These are phyloP conservation scores for Trypanosoma platydactyli DNA, from an alignment of 208 protist genomes.

Conservation along the genomic window DNA sequence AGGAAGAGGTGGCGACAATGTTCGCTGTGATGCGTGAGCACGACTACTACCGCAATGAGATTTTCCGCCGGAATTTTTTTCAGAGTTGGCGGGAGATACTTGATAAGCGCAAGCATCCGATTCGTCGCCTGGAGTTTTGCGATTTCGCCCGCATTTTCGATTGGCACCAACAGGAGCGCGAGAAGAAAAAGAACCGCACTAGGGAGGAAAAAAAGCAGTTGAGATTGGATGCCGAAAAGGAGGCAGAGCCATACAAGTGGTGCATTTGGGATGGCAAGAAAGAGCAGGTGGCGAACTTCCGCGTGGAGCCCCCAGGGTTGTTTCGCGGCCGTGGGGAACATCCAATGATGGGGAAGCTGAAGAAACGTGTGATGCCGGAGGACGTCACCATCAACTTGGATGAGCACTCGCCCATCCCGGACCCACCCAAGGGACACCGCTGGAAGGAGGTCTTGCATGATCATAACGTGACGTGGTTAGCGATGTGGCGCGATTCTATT, in stretches of 20 bases:
- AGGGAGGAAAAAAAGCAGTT: constrained; percentile 94
- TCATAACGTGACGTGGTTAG: constrained; percentile 97
- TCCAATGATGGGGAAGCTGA: constrained; percentile 95
- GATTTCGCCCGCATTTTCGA: constrained; percentile 97
- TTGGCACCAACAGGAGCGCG: constrained; percentile 86
- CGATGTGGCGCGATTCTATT: constrained; percentile 97
- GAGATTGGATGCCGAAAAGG: constrained; percentile 78
- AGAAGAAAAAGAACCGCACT: constrained; percentile 82
- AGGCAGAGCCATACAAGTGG: constrained; percentile 90
- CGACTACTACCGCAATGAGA: constrained; percentile 94
- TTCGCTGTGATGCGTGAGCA: constrained; percentile 94
- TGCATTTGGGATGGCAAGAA: constrained; percentile 94
- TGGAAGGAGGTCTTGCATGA: constrained; percentile 95
- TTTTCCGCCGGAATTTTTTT: constrained; percentile 99
- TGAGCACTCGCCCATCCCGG: constrained; percentile 75
- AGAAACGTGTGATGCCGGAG: constrained; percentile 95
- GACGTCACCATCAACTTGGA: constrained; percentile 99
- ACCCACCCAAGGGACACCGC: constrained; percentile 91
- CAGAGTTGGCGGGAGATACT: constrained; percentile 91
- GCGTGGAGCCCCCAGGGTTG: constrained; percentile 97
- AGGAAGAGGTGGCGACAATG: constrained; percentile 99
- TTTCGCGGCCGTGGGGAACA: constrained; percentile 98
- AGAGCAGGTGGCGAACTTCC: constrained; percentile 97
- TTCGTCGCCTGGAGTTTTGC: constrained; percentile 94
- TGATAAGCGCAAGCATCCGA: constrained; percentile 85